Evolutionary conservation across 1,139 yeast genomes (phyloP), one percentile per base, ranked within the genome.

Genomic region (Saccharomycopsis crataegensis): DNA sequence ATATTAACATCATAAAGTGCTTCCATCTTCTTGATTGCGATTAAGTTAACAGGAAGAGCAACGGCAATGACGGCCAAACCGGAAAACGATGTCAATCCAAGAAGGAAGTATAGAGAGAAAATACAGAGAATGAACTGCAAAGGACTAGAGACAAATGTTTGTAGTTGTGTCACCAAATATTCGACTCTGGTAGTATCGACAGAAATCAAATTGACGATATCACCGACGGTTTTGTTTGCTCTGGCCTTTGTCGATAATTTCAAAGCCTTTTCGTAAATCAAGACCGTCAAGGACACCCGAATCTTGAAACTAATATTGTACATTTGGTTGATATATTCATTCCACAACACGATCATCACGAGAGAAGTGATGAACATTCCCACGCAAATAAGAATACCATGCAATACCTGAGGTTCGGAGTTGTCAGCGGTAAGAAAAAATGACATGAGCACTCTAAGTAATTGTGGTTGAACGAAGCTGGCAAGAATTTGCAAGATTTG

Each of bases 1-100:
- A 87, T 86, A 64, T 83, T 87, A 31, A 74, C 69, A 57, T 79
- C 80, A 58, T 79, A 77, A 58, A 78, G 65, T 7, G 62, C 62
- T 62, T 81, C 77, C 55, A 79, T 67, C 48, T 69, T 70, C 58
- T 71, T 73, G 1, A 86, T 76, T 8, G 82, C 59, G 9, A 70
- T 60, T 2, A 80, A 69, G 59, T 83, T 83, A 40, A 82, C 55
- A 0, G 93, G 93, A 55, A 83, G 71, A 70, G 81, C 74, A 5
- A 83, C 63, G 0, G 71, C 60, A 73, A 83, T 75, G 1, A 80
- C 73, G 0, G 70, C 64, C 3, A 83, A 65, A n/a, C 87, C 88
- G 0, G 82, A 79, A 60, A 81, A 70, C 5, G 85, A 79, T 1
- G 88, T 76, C 17, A 74, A 72, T 0, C 93, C 93, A 7, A 86